A percentile compares a stretch with the other conserved stretches of the same genome.
Conservation (phyloP, 495 filamentous ascomycete genomes). For the Sporormia fimetaria region DNA sequence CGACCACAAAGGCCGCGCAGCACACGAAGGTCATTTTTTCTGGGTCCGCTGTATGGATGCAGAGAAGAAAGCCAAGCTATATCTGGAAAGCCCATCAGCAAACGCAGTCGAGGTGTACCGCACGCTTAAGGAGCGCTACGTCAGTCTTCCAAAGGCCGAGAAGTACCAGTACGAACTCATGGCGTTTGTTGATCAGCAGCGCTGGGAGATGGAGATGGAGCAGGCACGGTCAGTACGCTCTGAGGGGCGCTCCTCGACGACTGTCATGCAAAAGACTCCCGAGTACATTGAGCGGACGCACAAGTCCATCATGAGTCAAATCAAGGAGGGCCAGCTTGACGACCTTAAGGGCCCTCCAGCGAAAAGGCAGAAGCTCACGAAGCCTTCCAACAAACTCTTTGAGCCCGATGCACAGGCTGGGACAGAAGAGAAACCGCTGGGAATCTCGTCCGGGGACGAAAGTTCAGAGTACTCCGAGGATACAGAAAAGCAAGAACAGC, state of each 20-base stretch:
- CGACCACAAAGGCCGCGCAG: neutral
- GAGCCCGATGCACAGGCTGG: neutral
- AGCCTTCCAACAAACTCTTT: neutral
- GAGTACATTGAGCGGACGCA: conserved; percentile 4
- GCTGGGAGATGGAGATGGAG: conserved; percentile 4
- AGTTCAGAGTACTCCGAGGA: conserved; percentile 2
- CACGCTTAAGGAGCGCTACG: conserved; percentile 1
- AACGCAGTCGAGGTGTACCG: conserved; percentile 6
- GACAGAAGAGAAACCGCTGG: conserved; percentile 3
- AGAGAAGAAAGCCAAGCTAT: neutral
- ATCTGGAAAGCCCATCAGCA: neutral
- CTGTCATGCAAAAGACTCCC: conserved; percentile 2
- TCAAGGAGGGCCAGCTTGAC: neutral
- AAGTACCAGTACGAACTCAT: conserved; percentile 6
- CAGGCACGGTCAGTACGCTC: neutral
- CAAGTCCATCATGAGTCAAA: conserved; percentile 12
- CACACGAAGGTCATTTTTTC: conserved; percentile 1
- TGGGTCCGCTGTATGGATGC: conserved; percentile 1
- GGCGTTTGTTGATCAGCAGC: conserved; percentile 13
- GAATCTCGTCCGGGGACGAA: conserved; percentile 8
- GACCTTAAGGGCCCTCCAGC: neutral
- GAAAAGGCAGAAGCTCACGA: conserved; percentile 2
- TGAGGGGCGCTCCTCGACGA: conserved; percentile 4
- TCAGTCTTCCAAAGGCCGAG: conserved; percentile 10
- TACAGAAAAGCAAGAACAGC: neutral